Conservation (phyloP, 768 basidiomycete genomes). For the Baorangia bicolor region DNA sequence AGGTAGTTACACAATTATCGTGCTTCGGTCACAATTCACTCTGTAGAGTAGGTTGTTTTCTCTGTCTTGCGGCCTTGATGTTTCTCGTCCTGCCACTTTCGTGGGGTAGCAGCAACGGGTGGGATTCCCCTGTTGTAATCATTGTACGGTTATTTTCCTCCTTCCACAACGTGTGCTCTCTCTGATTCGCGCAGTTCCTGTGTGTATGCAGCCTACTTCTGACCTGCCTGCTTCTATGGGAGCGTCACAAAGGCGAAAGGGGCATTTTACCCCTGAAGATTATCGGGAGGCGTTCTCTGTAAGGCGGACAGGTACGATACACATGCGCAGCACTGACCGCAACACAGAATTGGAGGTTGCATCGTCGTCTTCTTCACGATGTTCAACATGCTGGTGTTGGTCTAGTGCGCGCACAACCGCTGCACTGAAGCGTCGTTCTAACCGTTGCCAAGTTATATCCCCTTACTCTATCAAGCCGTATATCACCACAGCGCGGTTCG, state of each 20-base stretch:
- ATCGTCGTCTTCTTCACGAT: conserved; percentile 14
- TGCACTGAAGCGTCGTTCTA: not conserved
- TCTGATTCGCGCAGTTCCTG: conserved; percentile 1
- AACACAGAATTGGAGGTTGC: conserved; percentile 5
- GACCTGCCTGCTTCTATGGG: conserved; percentile 6
- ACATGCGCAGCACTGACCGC: not conserved
- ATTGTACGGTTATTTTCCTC: not conserved
- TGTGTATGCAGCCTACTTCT: conserved; percentile 10
- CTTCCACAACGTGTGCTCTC: not conserved
- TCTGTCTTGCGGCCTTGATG: conserved; percentile 10
- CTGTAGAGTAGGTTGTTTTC: conserved; percentile 10
- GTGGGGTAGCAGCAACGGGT: conserved; percentile 5
- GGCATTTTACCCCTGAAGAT: conserved; percentile 8
- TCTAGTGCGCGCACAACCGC: conserved; percentile 1
- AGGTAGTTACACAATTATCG: not conserved
- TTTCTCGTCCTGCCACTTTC: conserved; percentile 12
- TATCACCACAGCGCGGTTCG: conserved; percentile 17
- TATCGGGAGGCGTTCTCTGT: conserved; percentile 10
- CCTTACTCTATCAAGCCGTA: conserved; percentile 21
- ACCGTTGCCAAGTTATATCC: conserved; percentile 12
- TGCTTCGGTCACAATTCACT: not conserved
- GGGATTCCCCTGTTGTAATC: conserved; percentile 12
- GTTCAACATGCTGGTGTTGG: conserved; percentile 9
- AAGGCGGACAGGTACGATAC: not conserved
- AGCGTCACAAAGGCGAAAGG: conserved; percentile 7